Conservation (phyloP, 306 rosid genomes). For the Pyrus betulifolia region DNA sequence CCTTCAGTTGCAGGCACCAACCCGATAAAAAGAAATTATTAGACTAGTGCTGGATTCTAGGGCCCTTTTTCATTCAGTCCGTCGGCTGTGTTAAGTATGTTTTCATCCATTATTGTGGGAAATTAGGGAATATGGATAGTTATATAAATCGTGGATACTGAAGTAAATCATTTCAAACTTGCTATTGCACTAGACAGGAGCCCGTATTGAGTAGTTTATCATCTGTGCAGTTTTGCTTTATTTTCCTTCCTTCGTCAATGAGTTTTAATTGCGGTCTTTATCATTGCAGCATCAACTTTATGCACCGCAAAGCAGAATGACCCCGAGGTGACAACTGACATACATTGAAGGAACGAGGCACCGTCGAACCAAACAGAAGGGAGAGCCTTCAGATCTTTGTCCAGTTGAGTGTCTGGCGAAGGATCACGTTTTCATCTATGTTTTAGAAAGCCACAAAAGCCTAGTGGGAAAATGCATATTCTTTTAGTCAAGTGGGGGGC, state of each 20-base stretch:
- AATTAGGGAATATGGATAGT: background rate
- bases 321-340: constrained; percentile 17
- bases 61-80: background rate
- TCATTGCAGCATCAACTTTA: constrained; percentile 41
- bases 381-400: constrained; percentile 6
- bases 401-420: constrained; percentile 5
- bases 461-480: background rate
- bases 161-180: background rate
- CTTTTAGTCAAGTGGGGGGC: background rate
- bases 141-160: background rate
- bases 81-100: background rate
- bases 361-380: constrained; percentile 12
- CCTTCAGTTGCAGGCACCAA: background rate
- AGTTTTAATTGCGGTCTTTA: constrained; percentile 9
- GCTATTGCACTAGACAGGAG: background rate
- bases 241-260: background rate
- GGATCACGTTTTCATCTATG: constrained; percentile 5
- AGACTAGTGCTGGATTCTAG: background rate
- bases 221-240: background rate
- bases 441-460: background rate
- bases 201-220: background rate
- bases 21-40: background rate
- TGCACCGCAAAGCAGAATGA: constrained; percentile 22
- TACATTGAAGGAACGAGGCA: constrained; percentile 13
- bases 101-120: background rate